phyloP scores from a whole-genome alignment of 331 rosid genomes.

The Acacia pycnantha region DNA sequence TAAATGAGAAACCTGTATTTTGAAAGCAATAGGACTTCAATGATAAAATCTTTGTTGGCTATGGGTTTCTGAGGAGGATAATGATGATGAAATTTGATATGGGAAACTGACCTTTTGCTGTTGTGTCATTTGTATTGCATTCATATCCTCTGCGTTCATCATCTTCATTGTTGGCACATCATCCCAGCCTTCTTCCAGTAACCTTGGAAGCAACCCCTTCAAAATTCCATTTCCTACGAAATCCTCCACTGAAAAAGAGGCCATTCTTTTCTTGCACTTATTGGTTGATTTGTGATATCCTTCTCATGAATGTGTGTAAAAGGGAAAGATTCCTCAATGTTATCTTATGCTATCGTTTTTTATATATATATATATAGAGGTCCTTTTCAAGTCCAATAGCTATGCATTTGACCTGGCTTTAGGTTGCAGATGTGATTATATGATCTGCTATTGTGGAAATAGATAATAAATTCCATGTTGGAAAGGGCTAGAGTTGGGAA shows the following conservation, averaged over 20 bases:
- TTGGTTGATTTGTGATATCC: neutral
- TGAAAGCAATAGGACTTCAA: neutral
- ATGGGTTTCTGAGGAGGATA: neutral
- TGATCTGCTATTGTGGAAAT: neutral
- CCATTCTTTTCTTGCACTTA: conserved; percentile 47
- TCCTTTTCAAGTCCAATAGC: neutral
- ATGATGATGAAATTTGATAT: conserved; percentile 36
- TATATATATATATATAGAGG: neutral
- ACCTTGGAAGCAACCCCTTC: conserved; percentile 60
- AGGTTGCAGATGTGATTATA: neutral
- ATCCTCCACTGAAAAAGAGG: conserved; percentile 80
- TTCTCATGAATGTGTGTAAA: conserved; percentile 14
- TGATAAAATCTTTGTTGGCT: neutral
- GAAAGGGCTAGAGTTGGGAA: neutral
- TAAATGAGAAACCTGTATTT: neutral
- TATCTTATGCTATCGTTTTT: neutral
- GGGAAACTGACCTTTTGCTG: conserved; percentile 62
- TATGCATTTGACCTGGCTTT: neutral
- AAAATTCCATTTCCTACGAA: conserved; percentile 79
- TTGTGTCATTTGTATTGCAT: conserved; percentile 67
- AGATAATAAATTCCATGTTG: neutral
- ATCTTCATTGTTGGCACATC: conserved; percentile 87
- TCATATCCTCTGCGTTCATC: conserved; percentile 79
- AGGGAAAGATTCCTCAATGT: neutral
- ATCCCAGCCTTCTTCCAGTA: conserved; percentile 92